Base-by-base conservation (phyloP, 2,329 filamentous ascomycete species). In the Huntiella bhutanensis region DNA sequence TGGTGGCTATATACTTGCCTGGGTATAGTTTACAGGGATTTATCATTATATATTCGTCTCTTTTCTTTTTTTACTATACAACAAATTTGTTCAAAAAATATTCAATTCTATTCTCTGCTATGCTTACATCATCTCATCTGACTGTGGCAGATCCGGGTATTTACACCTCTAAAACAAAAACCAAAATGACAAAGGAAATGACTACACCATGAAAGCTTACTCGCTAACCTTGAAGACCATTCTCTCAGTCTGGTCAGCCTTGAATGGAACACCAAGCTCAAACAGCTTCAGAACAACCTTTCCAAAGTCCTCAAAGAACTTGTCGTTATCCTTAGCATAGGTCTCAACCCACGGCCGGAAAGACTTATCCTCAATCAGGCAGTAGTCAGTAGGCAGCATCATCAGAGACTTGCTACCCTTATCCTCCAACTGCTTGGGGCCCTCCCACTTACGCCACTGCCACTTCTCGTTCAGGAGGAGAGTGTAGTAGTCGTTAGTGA, bases 351-450 rank as follows among this genome's bases (percentile, higher is more conserved):
- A 78, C 58, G 74, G 68, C 65, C 73, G 77, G 71, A 96, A 92
- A 54, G 69, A 70, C 73, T 88, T 88, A 67, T 96, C 88, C 67
- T 87, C 75, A 58, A 93, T 66, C 48, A 96, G 70, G 48, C 80
- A 81, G 65, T 92, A 77, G 59, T 98, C 88, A 53, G 85, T 82
- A 45, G 91, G 91, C 62, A 98, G 69, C 88, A 98, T 96, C 91
- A 98, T 96, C 56, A 96, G 68, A 37, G 72, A 71, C 74, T 93
- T 87, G 57, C 80, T 84, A 58, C 70, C 75, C 67, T 82, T 82
- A 66, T 96, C 87, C 66, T 93, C 79, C 60, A 80, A 88, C 73
- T 76, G 87, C 65, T 79, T 77, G 54, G 86, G 86, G 22, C 91
- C 88, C 56, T 87, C 76, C 88, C 85, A 93, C 73, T 87, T 88